These are phyloP conservation scores for Colletotrichum sp. DNA, from an alignment of 2,329 filamentous ascomycete species.

Conservation along the genomic window DNA sequence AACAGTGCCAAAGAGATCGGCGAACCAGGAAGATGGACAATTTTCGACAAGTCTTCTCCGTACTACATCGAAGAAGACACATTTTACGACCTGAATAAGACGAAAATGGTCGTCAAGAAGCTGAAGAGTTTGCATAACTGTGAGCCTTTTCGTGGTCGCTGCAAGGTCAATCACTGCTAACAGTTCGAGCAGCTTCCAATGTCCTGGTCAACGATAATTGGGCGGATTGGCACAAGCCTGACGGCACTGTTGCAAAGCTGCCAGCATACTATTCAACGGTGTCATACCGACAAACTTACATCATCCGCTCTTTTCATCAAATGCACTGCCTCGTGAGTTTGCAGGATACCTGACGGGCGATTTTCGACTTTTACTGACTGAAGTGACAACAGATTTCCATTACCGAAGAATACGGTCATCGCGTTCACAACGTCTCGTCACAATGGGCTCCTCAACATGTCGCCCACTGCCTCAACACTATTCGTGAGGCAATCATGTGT, in stretches of 20 bases:
- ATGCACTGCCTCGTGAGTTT: constrained; percentile 3
- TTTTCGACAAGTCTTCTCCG: neutral
- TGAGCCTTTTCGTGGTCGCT: neutral
- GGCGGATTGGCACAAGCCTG: constrained; percentile 4
- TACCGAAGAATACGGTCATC: constrained; percentile 2
- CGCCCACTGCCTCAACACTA: constrained; percentile 1
- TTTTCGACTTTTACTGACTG: neutral
- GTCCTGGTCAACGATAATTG: neutral
- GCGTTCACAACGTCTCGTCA: neutral
- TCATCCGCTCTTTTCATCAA: constrained; percentile 11
- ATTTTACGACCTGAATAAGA: neutral
- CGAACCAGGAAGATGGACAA: neutral
- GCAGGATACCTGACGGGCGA: rapidly evolving
- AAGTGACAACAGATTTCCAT: neutral
- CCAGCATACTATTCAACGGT: constrained; percentile 7
- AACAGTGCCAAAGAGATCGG: neutral
- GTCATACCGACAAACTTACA: constrained; percentile 1
- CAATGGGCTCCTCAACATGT: constrained; percentile 6
- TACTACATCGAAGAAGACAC: constrained; percentile 8
- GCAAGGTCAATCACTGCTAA: neutral
- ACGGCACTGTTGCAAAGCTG: neutral
- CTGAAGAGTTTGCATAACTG: constrained; percentile 9
- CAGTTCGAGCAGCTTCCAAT: neutral
- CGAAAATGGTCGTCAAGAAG: neutral
- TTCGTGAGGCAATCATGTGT: constrained; percentile 4